Evolutionary conservation across 768 basidiomycete species (phyloP).

Genomic region (Leucosporidium creatinivorum): DNA sequence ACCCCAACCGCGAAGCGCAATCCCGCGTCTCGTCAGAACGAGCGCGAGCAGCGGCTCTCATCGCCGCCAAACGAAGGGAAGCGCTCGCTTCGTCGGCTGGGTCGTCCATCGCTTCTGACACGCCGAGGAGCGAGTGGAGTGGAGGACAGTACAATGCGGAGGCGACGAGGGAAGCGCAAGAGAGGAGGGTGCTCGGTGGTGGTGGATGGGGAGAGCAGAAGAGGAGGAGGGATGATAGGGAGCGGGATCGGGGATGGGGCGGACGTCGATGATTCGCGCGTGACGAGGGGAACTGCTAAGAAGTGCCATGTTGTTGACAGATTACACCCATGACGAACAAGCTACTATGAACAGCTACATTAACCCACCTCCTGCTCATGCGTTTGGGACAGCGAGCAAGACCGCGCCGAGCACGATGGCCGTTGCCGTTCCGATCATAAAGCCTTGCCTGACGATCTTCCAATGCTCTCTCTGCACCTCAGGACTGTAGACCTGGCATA

Average conservation of each 20-base stretch:
- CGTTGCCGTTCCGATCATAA: not conserved
- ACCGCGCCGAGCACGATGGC: not conserved
- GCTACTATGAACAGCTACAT: no score
- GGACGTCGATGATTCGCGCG: no score
- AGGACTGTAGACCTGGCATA: not conserved
- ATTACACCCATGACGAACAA: no score
- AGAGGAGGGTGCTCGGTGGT: slow-evolving; percentile 1
- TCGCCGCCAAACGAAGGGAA: slow-evolving; percentile 5
- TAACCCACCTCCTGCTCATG: no score
- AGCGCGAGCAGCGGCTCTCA: slow-evolving; percentile 20
- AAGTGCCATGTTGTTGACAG: no score
- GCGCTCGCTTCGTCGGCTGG: not conserved
- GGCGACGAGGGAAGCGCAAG: slow-evolving; percentile 12
- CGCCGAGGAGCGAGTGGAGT: slow-evolving; percentile 21
- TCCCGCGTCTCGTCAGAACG: slow-evolving; percentile 18
- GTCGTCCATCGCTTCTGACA: slow-evolving; percentile 6
- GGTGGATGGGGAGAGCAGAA: slow-evolving; percentile 2
- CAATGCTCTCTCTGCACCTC: slow-evolving; percentile 1
- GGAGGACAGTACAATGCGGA: slow-evolving; percentile 26
- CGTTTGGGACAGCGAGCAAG: not conserved
- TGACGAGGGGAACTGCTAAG: no score
- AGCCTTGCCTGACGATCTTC: not conserved
- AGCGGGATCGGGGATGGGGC: not conserved
- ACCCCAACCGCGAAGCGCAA: slow-evolving; percentile 11
- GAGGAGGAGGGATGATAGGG: not conserved